Evolutionary conservation across 768 basidiomycete genomes (phyloP).

Genomic region (Amanita fuliginea): DNA sequence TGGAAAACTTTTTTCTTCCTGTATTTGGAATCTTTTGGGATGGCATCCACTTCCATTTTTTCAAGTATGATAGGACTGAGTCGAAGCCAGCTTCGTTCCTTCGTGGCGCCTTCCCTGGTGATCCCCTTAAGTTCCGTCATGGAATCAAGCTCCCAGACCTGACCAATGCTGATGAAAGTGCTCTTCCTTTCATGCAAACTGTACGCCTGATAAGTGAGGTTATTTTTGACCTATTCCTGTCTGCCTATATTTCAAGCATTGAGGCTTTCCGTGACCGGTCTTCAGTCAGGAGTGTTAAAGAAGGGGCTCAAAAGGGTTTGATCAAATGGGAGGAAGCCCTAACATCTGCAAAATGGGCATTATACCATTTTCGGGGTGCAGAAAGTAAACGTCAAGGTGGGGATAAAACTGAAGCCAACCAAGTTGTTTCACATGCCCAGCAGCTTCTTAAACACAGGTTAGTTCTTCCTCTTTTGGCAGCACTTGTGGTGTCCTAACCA

Average conservation of each 20-base stretch:
- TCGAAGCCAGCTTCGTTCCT: constrained; percentile 5
- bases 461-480: no score
- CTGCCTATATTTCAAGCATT: background rate
- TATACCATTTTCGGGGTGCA: no score
- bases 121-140: no score
- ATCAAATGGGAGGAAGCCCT: background rate
- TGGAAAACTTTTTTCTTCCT: constrained; percentile 1
- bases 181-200: background rate
- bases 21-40: constrained; percentile 10
- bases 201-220: background rate
- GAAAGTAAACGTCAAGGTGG: no score
- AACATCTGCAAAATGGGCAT: no score
- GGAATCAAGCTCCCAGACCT: background rate
- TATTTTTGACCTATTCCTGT: background rate
- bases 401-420: no score
- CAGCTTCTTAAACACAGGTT: no score
- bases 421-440: no score
- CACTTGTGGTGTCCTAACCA: no score
- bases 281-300: background rate
- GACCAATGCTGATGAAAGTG: background rate
- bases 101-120: background rate
- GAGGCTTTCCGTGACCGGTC: constrained; percentile 1
- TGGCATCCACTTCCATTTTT: constrained; percentile 11
- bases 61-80: constrained; percentile 7
- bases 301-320: background rate